These are phyloP conservation scores for Paxillus rubicundulus DNA, from an alignment of 768 basidiomycete genomes.

Conservation along the genomic window DNA sequence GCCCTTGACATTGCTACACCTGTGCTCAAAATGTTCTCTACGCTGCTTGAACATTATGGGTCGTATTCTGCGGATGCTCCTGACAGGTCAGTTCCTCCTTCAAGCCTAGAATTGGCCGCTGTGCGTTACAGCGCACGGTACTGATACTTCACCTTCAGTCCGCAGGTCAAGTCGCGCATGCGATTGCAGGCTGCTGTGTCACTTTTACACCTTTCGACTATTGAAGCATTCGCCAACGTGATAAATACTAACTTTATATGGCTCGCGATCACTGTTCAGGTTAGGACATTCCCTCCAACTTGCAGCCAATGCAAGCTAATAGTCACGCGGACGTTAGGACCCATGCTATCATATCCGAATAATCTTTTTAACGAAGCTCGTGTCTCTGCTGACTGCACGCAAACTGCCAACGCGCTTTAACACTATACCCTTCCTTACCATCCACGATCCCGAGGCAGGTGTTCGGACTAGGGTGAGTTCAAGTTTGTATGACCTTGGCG, in stretches of 20 bases:
- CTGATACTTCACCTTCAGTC: constrained; percentile 37
- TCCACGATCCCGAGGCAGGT: constrained; percentile 88
- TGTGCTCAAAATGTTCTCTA: constrained; percentile 71
- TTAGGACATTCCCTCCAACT: constrained; percentile 32
- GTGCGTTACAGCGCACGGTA: background rate
- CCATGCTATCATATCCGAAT: constrained; percentile 84
- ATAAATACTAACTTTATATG: constrained; percentile 62
- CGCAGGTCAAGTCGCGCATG: constrained; percentile 69
- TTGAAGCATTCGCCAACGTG: constrained; percentile 53
- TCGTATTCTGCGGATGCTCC: constrained; percentile 53
- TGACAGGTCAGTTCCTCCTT: constrained; percentile 44
- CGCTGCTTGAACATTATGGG: constrained; percentile 69
- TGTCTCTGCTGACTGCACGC: constrained; percentile 56
- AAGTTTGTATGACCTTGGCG: background rate
- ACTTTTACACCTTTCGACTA: constrained; percentile 70
- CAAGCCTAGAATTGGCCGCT: background rate
- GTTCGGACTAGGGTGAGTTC: constrained; percentile 59
- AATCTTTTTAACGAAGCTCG: constrained; percentile 72
- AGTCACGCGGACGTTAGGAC: constrained; percentile 51
- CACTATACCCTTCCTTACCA: constrained; percentile 81
- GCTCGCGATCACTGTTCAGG: constrained; percentile 76
- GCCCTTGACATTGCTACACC: constrained; percentile 71
- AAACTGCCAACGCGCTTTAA: constrained; percentile 75
- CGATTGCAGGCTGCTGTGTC: constrained; percentile 81
- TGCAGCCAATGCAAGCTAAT: background rate